Conservation (phyloP, 2,329 filamentous ascomycete genomes). For the Neonectria sp. region DNA sequence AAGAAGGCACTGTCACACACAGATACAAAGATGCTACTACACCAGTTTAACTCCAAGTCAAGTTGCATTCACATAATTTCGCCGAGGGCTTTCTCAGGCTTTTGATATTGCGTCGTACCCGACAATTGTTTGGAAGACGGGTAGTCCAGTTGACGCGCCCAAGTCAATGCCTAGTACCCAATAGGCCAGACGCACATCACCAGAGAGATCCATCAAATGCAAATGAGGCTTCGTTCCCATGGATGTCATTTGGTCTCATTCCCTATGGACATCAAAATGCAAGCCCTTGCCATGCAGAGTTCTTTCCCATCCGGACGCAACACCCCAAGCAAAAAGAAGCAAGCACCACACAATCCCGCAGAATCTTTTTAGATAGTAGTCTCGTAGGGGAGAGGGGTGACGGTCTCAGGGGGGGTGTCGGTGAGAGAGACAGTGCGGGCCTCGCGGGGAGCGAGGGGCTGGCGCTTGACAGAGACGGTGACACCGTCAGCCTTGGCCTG, state of each 20-base stretch:
- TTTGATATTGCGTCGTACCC: slow-evolving; percentile 23
- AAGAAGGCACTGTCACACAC: background rate
- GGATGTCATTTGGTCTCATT: slow-evolving; percentile 57
- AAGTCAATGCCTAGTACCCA: slow-evolving; percentile 17
- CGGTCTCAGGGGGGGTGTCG: slow-evolving; percentile 91
- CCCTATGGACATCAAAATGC: slow-evolving; percentile 59
- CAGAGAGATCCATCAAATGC: slow-evolving; percentile 41
- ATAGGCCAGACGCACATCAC: slow-evolving; percentile 38
- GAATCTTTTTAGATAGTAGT: slow-evolving; percentile 87
- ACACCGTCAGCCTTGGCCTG: slow-evolving; percentile 92
- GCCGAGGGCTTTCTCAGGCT: background rate
- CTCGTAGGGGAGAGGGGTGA: slow-evolving; percentile 95
- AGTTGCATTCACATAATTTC: background rate
- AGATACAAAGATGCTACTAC: background rate
- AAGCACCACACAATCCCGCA: slow-evolving; percentile 50
- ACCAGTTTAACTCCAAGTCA: background rate
- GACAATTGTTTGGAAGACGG: slow-evolving; percentile 14
- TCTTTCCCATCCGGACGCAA: slow-evolving; percentile 61
- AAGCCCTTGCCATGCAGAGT: slow-evolving; percentile 61
- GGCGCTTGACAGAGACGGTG: slow-evolving; percentile 93
- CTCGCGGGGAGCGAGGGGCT: slow-evolving; percentile 84
- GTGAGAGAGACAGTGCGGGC: slow-evolving; percentile 84
- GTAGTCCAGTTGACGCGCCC: slow-evolving; percentile 26
- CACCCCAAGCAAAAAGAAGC: slow-evolving; percentile 60
- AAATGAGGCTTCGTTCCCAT: slow-evolving; percentile 43